These are phyloP conservation scores for Erysimum cheiranthoides DNA, from an alignment of 345 rosid species.

Conservation along the genomic window DNA sequence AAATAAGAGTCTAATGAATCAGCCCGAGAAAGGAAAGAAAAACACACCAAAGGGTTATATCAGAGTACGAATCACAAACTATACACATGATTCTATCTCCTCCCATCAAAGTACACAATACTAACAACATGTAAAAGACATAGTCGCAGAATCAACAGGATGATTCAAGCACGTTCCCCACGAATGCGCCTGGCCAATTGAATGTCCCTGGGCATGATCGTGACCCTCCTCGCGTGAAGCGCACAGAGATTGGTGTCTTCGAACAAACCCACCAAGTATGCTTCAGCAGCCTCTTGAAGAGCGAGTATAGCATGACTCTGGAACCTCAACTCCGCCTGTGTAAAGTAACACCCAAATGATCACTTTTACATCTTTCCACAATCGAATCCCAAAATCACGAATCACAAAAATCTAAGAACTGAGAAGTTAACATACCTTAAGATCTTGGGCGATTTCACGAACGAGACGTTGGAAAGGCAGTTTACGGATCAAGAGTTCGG, in stretches of 20 bases:
- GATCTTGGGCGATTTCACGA: conserved; percentile 69
- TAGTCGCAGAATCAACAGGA: neutral
- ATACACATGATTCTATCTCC: neutral
- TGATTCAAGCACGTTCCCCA: conserved; percentile 63
- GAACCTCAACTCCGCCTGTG: conserved; percentile 63
- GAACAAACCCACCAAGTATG: conserved; percentile 65
- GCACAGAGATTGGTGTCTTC: conserved; percentile 75
- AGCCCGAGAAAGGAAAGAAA: neutral
- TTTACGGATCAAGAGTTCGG: conserved; percentile 67
- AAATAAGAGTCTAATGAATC: neutral
- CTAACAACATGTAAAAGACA: neutral
- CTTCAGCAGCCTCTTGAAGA: conserved; percentile 77
- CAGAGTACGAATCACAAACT: neutral
- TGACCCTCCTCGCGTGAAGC: conserved; percentile 69
- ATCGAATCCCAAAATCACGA: neutral
- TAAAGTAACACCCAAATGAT: neutral
- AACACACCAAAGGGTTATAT: neutral
- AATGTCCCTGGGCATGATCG: conserved; percentile 74
- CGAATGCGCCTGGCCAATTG: conserved; percentile 70
- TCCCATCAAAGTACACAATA: neutral
- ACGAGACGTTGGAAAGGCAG: conserved; percentile 69
- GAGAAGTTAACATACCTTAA: conserved; percentile 36
- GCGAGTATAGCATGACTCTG: conserved; percentile 69
- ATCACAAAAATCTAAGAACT: neutral
- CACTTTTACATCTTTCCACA: neutral